Base-by-base conservation (phyloP, 1,284 basidiomycete genomes). In the Farysia itapuensis region DNA sequence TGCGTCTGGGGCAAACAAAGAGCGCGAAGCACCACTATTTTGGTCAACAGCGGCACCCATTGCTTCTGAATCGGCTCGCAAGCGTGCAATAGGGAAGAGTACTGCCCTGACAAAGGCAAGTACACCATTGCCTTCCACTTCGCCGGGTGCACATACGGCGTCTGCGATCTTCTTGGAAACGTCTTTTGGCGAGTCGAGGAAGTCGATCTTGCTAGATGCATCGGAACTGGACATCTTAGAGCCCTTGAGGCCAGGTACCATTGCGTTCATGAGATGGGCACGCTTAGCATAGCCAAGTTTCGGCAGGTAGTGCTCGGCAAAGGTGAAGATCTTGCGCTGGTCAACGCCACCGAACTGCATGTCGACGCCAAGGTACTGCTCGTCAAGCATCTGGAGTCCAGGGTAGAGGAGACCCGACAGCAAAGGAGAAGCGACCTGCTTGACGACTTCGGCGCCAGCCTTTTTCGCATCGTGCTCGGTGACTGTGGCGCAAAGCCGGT, bases 201-300 rank as follows among this genome's bases (percentile, higher is more conserved):
- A 93, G 80, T 98, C 94, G 77, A 98, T 96, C 79, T 98, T 99
- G 60, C 87, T 90, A 77, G 93, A 89, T 21, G 90, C 88, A 72
- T 97, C 94, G 1, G 94, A 97, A 0, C 91, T 86, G n/a, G 90
- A 94, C 95, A 99, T 98, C 78, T 99, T 99, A 19, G 90, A 90
- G 22, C 94, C 94, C 12, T 82, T 81, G 35, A 98, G 83, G 30
- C 95, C 94, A 16, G 95, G 94, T 0, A 98, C 92, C 94, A 99
- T 98, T 13, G 84, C 81, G 80, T 96, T 98, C 94, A 98, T 99
- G 26, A 99, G 82, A 78, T 99, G 94, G 0, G 93, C 89, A 34
- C 95, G 89, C 79, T 97, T 96, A 39, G 81, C 81, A 80, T 97
- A 98, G 20, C 95, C 94, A 18, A 99, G 82, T 53, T 85, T 84